phyloP scores from a whole-genome alignment of 345 rosid genomes.

The Pelargonium nanum region DNA sequence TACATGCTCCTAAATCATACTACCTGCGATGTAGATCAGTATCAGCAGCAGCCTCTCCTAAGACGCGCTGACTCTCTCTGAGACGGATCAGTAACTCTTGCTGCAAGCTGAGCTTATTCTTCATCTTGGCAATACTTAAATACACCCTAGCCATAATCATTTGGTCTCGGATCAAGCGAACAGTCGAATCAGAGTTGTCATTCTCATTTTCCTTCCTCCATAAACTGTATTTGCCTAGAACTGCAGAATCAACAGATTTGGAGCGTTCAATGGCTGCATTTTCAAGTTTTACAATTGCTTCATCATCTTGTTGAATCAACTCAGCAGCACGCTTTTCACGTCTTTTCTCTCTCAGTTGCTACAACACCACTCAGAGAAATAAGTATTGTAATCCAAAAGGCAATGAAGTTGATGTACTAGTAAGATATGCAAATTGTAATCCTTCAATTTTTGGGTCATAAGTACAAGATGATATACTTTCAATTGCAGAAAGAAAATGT shows the following conservation, averaged over 20 bases:
- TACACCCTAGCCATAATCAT: conserved; percentile 94
- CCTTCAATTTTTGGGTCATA: not conserved
- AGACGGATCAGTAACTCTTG: conserved; percentile 69
- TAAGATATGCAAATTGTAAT: not conserved
- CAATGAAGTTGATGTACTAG: not conserved
- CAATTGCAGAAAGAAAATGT: not conserved
- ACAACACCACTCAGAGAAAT: conserved; percentile 19
- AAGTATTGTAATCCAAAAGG: not conserved
- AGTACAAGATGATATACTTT: not conserved
- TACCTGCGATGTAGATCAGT: conserved; percentile 81
- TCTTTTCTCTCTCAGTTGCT: conserved; percentile 84
- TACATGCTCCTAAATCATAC: not conserved
- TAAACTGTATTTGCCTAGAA: conserved; percentile 86
- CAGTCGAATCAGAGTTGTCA: conserved; percentile 76
- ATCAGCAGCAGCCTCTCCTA: conserved; percentile 71
- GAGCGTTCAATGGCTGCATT: conserved; percentile 92
- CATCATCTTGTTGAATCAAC: conserved; percentile 60
- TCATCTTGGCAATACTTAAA: conserved; percentile 65
- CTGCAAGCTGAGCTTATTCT: conserved; percentile 51
- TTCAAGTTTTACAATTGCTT: conserved; percentile 66
- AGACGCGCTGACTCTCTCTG: conserved; percentile 74
- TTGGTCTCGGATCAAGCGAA: conserved; percentile 89
- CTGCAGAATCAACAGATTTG: conserved; percentile 87
- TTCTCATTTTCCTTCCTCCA: conserved; percentile 94
- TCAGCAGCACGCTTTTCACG: conserved; percentile 73